Conservation (phyloP, 2,329 filamentous ascomycete genomes). For the Colletotrichum liriopes region DNA sequence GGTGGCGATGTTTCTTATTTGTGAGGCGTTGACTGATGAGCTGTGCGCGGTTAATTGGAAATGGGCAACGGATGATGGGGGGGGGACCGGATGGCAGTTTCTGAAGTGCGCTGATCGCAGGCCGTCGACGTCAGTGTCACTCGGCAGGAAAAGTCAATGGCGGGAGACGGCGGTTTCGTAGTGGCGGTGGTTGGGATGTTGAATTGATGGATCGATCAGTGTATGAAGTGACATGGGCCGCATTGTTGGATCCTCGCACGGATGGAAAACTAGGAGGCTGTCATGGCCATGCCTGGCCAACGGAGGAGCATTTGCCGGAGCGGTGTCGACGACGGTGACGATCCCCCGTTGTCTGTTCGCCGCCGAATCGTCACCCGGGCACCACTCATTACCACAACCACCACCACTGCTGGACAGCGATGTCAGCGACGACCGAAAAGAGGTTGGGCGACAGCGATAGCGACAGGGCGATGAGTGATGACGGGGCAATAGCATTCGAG, state of each 20-base stretch:
- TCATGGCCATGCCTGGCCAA: slow-evolving; percentile 22
- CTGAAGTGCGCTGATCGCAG: not conserved
- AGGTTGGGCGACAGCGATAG: not conserved
- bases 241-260: not conserved
- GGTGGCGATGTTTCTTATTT: slow-evolving; percentile 20
- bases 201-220: not conserved
- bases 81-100: slow-evolving; percentile 16
- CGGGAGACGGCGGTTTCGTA: not conserved
- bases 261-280: not conserved
- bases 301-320: slow-evolving; percentile 2
- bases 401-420: not conserved
- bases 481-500: not conserved
- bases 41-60: not conserved
- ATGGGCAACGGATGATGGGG: not conserved
- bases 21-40: not conserved
- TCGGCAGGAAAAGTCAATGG: not conserved
- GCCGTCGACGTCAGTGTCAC: not conserved
- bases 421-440: not conserved
- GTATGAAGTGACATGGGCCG: not conserved
- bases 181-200: slow-evolving; percentile 3
- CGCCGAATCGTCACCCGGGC: not conserved
- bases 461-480: not conserved
- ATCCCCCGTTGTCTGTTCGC: not conserved
- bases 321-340: not conserved
- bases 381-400: not conserved